Evolutionary conservation across 2,329 filamentous ascomycete genomes (phyloP).

Genomic region (Phialocephala sp.): DNA sequence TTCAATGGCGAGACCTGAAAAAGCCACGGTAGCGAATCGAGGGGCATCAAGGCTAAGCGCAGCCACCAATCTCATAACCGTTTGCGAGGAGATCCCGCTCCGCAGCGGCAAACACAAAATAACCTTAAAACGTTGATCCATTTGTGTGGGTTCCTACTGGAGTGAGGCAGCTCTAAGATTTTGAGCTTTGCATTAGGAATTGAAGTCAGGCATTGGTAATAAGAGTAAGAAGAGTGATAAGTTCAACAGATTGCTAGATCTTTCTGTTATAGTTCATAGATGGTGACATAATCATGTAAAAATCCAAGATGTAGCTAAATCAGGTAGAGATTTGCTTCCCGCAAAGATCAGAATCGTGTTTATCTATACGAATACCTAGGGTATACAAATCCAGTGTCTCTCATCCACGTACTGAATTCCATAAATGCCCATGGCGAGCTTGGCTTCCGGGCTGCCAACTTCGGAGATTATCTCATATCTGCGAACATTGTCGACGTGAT

Average conservation of each 20-base stretch:
- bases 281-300: background rate
- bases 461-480: background rate
- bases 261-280: background rate
- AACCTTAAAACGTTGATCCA: conserved; percentile 9
- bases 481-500: background rate
- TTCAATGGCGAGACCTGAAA: background rate
- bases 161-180: background rate
- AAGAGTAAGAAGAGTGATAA: background rate
- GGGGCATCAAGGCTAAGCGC: background rate
- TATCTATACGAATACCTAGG: background rate
- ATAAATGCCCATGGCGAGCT: background rate
- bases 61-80: conserved; percentile 2
- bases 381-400: background rate
- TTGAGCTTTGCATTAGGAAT: too few species aligned
- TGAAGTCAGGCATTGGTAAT: background rate
- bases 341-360: background rate
- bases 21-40: conserved; percentile 12
- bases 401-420: background rate
- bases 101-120: conserved; percentile 6
- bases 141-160: background rate
- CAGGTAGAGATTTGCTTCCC: background rate
- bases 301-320: background rate
- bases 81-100: background rate
- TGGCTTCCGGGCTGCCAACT: too few species aligned
- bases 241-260: background rate